These are phyloP conservation scores for Debaryomyces psychrophilus DNA, from an alignment of 1,139 yeast species.

Conservation along the genomic window DNA sequence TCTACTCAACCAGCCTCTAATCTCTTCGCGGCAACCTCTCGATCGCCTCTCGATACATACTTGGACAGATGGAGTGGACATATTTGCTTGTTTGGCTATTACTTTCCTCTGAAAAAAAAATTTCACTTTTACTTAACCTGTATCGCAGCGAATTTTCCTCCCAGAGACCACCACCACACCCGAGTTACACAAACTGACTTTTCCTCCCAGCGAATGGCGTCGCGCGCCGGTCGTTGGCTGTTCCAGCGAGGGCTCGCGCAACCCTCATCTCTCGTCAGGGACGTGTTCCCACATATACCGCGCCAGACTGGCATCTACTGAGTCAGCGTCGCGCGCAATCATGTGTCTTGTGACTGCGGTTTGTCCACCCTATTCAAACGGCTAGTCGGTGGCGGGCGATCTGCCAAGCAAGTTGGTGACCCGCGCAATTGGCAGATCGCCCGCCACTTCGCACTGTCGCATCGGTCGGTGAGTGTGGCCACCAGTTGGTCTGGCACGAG, in stretches of 20 bases:
- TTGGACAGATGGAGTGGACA: slow-evolving; percentile 73
- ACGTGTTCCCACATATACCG: neutral
- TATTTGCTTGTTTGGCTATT: slow-evolving; percentile 24
- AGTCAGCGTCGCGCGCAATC: neutral
- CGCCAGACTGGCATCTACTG: neutral
- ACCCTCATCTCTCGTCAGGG: slow-evolving; percentile 1
- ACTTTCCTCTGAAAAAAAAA: slow-evolving; percentile 15
- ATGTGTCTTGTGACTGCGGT: slow-evolving; percentile 12
- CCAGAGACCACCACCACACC: neutral
- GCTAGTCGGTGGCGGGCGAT: too few relatives aligned
- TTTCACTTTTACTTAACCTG: slow-evolving; percentile 7
- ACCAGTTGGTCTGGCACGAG: slow-evolving; percentile 3
- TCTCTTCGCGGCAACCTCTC: too few relatives aligned
- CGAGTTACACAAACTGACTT: slow-evolving; percentile 1
- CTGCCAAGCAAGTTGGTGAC: neutral
- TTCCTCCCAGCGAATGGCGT: slow-evolving; percentile 1
- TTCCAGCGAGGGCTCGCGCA: slow-evolving; percentile 2
- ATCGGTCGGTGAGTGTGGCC: slow-evolving; percentile 4
- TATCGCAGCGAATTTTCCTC: slow-evolving; percentile 1
- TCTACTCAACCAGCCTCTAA: too few relatives aligned
- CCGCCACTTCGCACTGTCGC: neutral
- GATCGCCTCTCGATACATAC: slow-evolving; percentile 49
- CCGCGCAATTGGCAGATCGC: slow-evolving; percentile 4
- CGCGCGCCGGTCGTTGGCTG: neutral
- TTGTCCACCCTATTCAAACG: neutral